Base-by-base conservation (phyloP, 306 rosid species). In the Canavalia gladiata region DNA sequence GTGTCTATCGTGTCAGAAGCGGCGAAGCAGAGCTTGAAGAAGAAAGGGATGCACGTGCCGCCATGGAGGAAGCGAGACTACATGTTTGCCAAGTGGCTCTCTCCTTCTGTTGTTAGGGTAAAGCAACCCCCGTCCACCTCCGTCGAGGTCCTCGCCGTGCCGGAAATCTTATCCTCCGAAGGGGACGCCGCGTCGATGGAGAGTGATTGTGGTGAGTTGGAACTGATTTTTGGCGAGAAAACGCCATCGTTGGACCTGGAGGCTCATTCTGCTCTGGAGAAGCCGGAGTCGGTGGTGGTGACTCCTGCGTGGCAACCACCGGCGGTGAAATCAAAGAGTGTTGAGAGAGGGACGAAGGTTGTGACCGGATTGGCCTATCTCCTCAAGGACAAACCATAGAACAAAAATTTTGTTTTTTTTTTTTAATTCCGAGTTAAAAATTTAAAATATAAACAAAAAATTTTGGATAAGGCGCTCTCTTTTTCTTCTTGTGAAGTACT, bases 321-420 rank as follows among this genome's bases (percentile, higher is more conserved):
- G 84, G 99, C 96, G 89, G 81, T 95, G 42, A 93, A 86, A 76
- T 96, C 92, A 52, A 95, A 89, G 90, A 89, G 96, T 71, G 68
- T 88, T 2, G 99, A 89, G 72, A 91, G 86, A 87, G 98, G 96
- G 57, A 71, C 91, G 13, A 93, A 87, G 82, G 78, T 92, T 6
- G 99, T 95, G 29, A 90, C 99, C 72, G 99, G 99, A 57, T 88
- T 95, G 79, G 99, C 99, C 76, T 93, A 92, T 55, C 94, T 95
- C 6, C 94, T 95, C 68, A 88, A 73, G 82, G 93, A 93, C 42
- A 95, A 87, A 87, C 79, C 97, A n/a, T 91, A 85, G 86, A 35
- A 12, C n/a, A 77, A 88, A 5, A 89, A 75, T 86, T 86, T 86
- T 82, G 87, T 81, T 33, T 4, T 37, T 35, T 51, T 54, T 75